Conservation (phyloP, 2,329 filamentous ascomycete species). For the Fusarium sublunatum region DNA sequence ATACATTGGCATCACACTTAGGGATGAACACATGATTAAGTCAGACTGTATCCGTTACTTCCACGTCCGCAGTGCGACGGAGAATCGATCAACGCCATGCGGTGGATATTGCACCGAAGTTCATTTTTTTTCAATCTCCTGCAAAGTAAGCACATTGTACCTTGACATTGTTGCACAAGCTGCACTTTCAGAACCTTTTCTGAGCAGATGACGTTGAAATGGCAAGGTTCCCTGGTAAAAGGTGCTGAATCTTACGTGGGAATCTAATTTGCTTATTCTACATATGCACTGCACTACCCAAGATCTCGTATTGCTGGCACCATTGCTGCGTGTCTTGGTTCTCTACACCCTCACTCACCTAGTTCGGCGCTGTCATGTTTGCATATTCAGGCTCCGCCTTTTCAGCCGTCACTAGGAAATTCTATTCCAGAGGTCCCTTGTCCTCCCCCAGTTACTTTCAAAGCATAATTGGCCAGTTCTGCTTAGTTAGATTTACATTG, state of each 20-base stretch:
- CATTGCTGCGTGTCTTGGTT: slow-evolving; percentile 2
- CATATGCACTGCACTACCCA: neutral
- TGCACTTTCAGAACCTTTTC: neutral
- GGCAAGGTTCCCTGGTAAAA: too few relatives aligned
- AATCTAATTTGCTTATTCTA: neutral
- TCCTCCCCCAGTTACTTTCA: neutral
- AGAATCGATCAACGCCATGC: too few relatives aligned
- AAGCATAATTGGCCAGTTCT: neutral
- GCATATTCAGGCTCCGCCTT: neutral
- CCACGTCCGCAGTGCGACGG: too few relatives aligned
- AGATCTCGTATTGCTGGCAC: slow-evolving; percentile 4
- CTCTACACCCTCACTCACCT: slow-evolving; percentile 8
- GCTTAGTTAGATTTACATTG: too few relatives aligned
- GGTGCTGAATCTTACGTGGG: neutral
- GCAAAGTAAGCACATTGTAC: slow-evolving; percentile 1
- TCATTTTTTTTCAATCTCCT: neutral
- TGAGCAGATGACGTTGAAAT: neutral
- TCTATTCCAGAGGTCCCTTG: neutral
- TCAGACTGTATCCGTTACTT: too few relatives aligned
- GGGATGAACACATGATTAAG: too few relatives aligned
- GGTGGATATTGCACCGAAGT: too few relatives aligned
- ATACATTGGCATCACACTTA: too few relatives aligned
- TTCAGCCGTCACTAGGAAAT: neutral
- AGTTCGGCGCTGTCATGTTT: neutral
- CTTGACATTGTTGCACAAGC: neutral